Percentiles rank a stretch among this genome's conserved stretches.
These are phyloP conservation scores for Huntiella decipiens DNA, from an alignment of 2,329 filamentous ascomycete genomes.

Conservation along the genomic window DNA sequence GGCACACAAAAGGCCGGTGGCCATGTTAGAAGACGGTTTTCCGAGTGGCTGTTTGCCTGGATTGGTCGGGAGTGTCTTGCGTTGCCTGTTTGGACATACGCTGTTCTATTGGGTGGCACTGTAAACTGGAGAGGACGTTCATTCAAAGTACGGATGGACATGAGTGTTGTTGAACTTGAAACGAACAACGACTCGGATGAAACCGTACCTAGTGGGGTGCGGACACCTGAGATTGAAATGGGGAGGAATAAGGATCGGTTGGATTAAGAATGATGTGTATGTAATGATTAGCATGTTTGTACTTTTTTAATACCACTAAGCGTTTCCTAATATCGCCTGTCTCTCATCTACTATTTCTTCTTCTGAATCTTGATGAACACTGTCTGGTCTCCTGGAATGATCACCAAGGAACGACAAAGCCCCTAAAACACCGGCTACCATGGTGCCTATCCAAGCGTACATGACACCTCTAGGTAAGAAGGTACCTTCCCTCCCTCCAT, in stretches of 20 bases:
- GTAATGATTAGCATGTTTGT: background rate
- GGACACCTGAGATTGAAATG: conserved; percentile 12
- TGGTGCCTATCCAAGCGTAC: background rate
- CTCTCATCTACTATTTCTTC: background rate
- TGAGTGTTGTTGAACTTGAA: conserved; percentile 44
- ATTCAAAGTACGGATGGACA: conserved; percentile 69
- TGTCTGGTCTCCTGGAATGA: too few species aligned
- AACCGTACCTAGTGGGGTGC: conserved; percentile 3
- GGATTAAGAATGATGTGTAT: conserved; percentile 5
- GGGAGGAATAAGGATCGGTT: conserved; percentile 10
- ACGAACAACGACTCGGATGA: background rate
- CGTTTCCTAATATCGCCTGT: background rate
- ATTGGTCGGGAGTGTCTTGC: conserved; percentile 65
- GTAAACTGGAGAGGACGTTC: conserved; percentile 72
- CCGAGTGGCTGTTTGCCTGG: conserved; percentile 67
- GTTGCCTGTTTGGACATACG: conserved; percentile 76
- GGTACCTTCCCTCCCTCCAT: conserved; percentile 20
- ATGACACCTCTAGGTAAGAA: conserved; percentile 16
- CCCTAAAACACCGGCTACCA: too few species aligned
- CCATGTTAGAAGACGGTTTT: conserved; percentile 35
- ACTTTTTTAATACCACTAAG: conserved; percentile 4
- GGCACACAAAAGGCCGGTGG: conserved; percentile 21
- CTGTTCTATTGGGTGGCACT: conserved; percentile 70
- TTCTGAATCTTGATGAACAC: background rate
- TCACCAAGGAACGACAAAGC: too few species aligned